Evolutionary conservation across 176 grass and related monocot genomes (phyloP).

Genomic region (Phoenix roebelenii): DNA sequence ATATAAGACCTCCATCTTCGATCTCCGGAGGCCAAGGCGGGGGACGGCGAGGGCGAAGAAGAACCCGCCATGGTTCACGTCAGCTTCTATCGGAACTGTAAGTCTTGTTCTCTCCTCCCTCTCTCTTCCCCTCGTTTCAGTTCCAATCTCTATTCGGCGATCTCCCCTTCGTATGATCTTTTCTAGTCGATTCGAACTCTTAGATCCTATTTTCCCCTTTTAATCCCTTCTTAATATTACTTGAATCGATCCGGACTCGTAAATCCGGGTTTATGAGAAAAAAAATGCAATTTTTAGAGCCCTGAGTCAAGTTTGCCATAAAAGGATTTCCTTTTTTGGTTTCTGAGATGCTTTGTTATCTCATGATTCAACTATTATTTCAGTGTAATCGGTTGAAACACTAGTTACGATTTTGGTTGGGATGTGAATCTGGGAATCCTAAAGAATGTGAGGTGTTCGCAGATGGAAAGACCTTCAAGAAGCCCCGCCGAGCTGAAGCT

Average conservation of each 20-base stretch:
- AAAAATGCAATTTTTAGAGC: too few species aligned
- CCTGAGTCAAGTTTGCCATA: too few species aligned
- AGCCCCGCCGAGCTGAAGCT: slow-evolving; percentile 57
- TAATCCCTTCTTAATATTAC: too few species aligned
- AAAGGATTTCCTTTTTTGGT: too few species aligned
- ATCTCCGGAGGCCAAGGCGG: not conserved
- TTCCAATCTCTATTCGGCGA: not conserved
- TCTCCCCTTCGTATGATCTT: not conserved
- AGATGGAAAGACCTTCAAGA: slow-evolving; percentile 84
- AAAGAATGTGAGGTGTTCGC: not conserved
- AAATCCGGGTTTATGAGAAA: too few species aligned
- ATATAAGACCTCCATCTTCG: too few species aligned
- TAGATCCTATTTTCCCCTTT: too few species aligned
- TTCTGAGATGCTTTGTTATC: too few species aligned
- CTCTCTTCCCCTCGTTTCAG: not conserved
- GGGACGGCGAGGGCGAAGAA: not conserved
- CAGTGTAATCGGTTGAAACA: too few species aligned
- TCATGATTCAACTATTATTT: too few species aligned
- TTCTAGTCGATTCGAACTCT: not conserved
- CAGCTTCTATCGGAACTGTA: slow-evolving; percentile 60
- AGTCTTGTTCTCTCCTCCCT: not conserved
- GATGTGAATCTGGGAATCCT: not conserved
- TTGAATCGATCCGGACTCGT: too few species aligned
- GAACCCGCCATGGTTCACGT: slow-evolving; percentile 43
- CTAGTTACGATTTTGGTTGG: not conserved